Evolutionary conservation across 2,329 filamentous ascomycete genomes (phyloP).

Genomic region (Zymoseptoria crescenta): DNA sequence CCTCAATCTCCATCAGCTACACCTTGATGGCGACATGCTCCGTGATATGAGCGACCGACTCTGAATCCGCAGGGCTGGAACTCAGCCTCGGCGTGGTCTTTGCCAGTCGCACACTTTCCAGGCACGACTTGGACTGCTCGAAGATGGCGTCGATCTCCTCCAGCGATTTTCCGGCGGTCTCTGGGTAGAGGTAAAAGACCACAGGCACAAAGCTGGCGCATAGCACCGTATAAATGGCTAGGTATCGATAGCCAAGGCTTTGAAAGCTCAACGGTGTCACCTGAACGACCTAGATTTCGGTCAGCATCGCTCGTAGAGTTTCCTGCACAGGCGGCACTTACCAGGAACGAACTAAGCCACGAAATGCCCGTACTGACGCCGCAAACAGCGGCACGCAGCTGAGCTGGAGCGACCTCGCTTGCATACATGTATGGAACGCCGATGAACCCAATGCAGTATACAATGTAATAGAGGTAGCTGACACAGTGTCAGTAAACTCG

Average conservation of each 20-base stretch:
- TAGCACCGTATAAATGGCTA: slow-evolving; percentile 34
- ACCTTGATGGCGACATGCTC: background rate
- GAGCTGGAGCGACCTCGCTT: slow-evolving; percentile 17
- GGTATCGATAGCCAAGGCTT: slow-evolving; percentile 19
- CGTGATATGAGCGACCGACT: background rate
- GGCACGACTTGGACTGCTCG: background rate
- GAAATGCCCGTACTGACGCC: background rate
- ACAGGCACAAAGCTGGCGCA: slow-evolving; percentile 13
- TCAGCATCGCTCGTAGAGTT: background rate
- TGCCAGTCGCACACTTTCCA: background rate
- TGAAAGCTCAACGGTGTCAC: slow-evolving; percentile 27
- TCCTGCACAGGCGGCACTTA: background rate
- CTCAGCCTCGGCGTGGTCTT: background rate
- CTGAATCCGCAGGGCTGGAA: background rate
- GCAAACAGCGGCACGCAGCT: background rate
- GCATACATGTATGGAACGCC: slow-evolving; percentile 18
- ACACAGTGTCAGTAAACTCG: background rate
- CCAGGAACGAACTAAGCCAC: background rate
- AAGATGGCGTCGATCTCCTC: slow-evolving; percentile 32
- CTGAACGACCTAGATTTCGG: slow-evolving; percentile 22
- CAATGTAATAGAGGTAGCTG: slow-evolving; percentile 14
- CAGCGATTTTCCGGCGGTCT: slow-evolving; percentile 26
- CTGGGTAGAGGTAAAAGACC: slow-evolving; percentile 30
- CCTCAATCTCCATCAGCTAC: background rate
- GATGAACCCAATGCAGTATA: slow-evolving; percentile 20